A percentile compares a stretch with the other conserved stretches of the same genome.
These are phyloP conservation scores for Pestalotiopsis sp. DNA, from an alignment of 2,329 filamentous ascomycete species.

Conservation along the genomic window DNA sequence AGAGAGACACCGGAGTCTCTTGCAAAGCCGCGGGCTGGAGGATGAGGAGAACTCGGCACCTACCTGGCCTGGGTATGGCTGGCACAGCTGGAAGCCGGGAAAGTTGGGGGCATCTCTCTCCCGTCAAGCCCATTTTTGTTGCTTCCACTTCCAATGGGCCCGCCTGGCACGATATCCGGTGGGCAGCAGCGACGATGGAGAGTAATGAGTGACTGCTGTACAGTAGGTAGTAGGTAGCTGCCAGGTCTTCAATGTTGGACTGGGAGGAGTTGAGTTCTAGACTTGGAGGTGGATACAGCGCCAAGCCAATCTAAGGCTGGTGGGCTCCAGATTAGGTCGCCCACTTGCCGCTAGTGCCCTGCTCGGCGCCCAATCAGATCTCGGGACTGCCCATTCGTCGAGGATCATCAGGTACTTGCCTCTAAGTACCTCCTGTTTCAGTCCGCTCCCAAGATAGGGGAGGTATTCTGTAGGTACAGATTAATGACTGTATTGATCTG, in stretches of 20 bases:
- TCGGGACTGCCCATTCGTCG: neutral
- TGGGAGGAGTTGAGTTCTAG: neutral
- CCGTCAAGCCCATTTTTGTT: no score
- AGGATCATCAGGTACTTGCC: neutral
- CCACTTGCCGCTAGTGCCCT: slow-evolving; percentile 5
- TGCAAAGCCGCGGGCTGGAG: no score
- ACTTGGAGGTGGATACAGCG: neutral
- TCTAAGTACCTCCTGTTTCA: neutral
- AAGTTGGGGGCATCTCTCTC: no score
- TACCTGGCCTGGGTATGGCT: no score
- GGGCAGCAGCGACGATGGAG: no score
- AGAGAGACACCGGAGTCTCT: no score
- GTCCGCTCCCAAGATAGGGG: neutral
- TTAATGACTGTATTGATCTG: no score
- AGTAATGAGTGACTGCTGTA: neutral
- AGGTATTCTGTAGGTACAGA: no score
- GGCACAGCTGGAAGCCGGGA: no score
- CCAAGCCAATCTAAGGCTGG: slow-evolving; percentile 12
- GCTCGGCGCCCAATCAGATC: slow-evolving; percentile 8
- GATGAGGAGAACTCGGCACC: no score
- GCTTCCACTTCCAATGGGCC: no score
- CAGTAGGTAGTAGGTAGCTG: neutral
- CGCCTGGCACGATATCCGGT: no score
- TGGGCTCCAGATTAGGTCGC: neutral
- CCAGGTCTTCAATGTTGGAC: neutral